These are phyloP conservation scores for Takakia lepidozioides DNA, from an alignment of 225 moss, liverwort and hornwort species.

Conservation along the genomic window DNA sequence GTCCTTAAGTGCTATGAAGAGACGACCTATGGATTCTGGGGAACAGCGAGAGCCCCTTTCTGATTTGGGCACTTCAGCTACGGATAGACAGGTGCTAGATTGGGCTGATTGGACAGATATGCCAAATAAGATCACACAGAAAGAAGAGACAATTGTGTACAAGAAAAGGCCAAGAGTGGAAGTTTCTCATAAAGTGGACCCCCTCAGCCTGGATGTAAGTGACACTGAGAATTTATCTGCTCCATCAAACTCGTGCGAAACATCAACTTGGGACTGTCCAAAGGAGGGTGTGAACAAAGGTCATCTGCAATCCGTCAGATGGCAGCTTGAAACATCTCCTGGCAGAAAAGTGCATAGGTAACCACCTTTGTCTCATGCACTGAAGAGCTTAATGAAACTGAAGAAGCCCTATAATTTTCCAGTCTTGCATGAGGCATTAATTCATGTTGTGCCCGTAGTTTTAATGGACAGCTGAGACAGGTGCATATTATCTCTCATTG, in stretches of 20 bases:
- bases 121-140: constrained; percentile 8
- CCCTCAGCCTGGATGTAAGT: not conserved
- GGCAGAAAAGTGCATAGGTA: constrained; percentile 1
- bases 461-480: too few species aligned
- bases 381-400: too few species aligned
- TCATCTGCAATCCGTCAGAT: too few species aligned
- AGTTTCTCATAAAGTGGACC: constrained; percentile 8
- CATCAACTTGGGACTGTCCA: too few species aligned
- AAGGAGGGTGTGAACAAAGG: too few species aligned
- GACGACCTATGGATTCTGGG: constrained; percentile 16
- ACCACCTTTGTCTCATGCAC: too few species aligned
- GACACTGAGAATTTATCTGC: constrained; percentile 1
- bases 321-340: constrained; percentile 6
- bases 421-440: too few species aligned
- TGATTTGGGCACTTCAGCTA: constrained; percentile 5
- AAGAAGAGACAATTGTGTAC: constrained; percentile 9
- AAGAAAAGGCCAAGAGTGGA: constrained; percentile 21
- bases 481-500: too few species aligned
- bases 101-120: not conserved
- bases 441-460: too few species aligned
- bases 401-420: too few species aligned
- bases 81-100: constrained; percentile 3
- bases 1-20: constrained; percentile 15
- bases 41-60: constrained; percentile 24
- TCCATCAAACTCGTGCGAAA: too few species aligned